A percentile compares a stretch with the other conserved stretches of the same genome.
Evolutionary conservation across 805 yeast genomes (phyloP).

Genomic region (Saccharomycopsis vini): DNA sequence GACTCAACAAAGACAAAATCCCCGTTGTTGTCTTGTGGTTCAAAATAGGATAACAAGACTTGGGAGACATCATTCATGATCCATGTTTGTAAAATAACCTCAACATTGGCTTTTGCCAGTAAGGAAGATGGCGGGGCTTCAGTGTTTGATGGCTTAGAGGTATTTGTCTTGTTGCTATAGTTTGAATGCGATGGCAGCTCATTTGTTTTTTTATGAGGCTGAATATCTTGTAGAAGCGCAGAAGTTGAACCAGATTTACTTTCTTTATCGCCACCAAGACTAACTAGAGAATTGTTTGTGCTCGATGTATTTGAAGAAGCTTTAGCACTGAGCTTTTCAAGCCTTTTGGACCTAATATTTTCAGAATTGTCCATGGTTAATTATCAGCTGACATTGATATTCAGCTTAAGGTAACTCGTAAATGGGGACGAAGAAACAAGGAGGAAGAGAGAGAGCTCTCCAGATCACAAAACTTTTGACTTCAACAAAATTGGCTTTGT

Average conservation of each 20-base stretch:
- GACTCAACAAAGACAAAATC: conserved; percentile 6
- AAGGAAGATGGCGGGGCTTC: neutral
- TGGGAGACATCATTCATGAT: conserved; percentile 4
- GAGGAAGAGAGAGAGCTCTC: too few relatives aligned
- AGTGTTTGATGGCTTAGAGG: neutral
- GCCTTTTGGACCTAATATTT: conserved; percentile 42
- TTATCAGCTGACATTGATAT: too few relatives aligned
- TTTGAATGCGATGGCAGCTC: too few relatives aligned
- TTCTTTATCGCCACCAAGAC: neutral
- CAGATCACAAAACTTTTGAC: too few relatives aligned
- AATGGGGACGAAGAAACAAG: too few relatives aligned
- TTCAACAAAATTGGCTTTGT: too few relatives aligned
- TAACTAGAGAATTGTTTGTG: neutral
- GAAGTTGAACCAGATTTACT: neutral
- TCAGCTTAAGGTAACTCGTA: too few relatives aligned
- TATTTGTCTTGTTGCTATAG: neutral
- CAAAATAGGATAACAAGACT: conserved; percentile 7
- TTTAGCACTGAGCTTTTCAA: conserved; percentile 38
- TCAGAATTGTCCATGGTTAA: conserved; percentile 1
- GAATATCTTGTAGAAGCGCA: neutral
- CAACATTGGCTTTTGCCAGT: neutral
- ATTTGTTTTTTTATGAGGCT: neutral
- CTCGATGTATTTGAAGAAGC: neutral
- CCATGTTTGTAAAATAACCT: conserved; percentile 4
- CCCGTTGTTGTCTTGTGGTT: neutral